Conservation (phyloP, 306 rosid genomes). For the cucumber (Cucumis sativus) region Cucumber_9930_V3 NC_026655.2:24061001-24061500, state of each 20-base stretch:
- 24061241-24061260: neutral
- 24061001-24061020: neutral
- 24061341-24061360: neutral
- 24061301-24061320: slow-evolving; percentile 1
- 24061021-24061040: neutral
- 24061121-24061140: slow-evolving; percentile 7
- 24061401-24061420: neutral
- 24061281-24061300: neutral
- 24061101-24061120: neutral
- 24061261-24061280: neutral
- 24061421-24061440: neutral
- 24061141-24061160: slow-evolving; percentile 4
- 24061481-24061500: neutral
- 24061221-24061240: neutral
- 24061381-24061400: neutral
- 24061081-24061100: neutral
- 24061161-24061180: neutral
- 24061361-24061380: neutral
- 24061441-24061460: neutral
- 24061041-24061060: neutral
- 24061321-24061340: neutral
- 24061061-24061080: neutral
- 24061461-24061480: neutral
- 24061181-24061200: neutral
- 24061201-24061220: neutral